Conservation (phyloP, 75 land plant genomes). For the Chamaecyparis obtusa region DNA sequence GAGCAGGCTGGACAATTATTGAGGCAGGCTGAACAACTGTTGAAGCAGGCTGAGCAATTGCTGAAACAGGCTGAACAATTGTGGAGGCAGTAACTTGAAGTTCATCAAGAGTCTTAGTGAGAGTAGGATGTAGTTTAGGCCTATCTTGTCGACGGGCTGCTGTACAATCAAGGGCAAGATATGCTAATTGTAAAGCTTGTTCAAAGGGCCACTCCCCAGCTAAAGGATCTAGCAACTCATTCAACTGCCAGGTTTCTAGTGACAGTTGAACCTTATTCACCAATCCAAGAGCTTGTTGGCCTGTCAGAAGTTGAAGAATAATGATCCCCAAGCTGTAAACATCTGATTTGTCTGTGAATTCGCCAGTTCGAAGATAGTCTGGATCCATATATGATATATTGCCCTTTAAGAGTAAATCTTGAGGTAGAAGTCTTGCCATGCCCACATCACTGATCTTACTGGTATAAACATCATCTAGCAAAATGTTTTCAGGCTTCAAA, state of each 20-base stretch:
- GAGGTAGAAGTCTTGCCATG: too few relatives aligned
- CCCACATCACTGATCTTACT: not conserved
- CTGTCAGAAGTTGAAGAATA: constrained; percentile 13
- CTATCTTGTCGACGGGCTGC: constrained; percentile 40
- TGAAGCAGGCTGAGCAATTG: not conserved
- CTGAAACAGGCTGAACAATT: too few relatives aligned
- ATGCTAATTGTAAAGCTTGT: constrained; percentile 46
- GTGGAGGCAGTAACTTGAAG: constrained; percentile 24
- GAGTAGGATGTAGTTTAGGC: constrained; percentile 43
- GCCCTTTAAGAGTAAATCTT: not conserved
- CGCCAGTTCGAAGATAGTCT: constrained; percentile 20
- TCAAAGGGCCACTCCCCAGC: constrained; percentile 67
- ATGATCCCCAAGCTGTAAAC: constrained; percentile 28
- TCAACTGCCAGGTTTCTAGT: not conserved
- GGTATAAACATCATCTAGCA: constrained; percentile 17
- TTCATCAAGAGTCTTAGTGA: constrained; percentile 45
- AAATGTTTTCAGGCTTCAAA: constrained; percentile 41
- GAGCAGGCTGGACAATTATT: not conserved
- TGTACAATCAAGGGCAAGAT: constrained; percentile 39
- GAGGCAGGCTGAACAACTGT: not conserved
- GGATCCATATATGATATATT: constrained; percentile 23
- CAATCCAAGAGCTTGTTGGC: constrained; percentile 4
- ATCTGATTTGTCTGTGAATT: constrained; percentile 21
- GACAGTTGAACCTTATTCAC: not conserved
- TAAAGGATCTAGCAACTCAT: constrained; percentile 27